Percentiles rank a stretch among this genome's conserved stretches.
phyloP scores from a whole-genome alignment of 176 grass and related monocot species.

The Oryza meyeriana region DNA sequence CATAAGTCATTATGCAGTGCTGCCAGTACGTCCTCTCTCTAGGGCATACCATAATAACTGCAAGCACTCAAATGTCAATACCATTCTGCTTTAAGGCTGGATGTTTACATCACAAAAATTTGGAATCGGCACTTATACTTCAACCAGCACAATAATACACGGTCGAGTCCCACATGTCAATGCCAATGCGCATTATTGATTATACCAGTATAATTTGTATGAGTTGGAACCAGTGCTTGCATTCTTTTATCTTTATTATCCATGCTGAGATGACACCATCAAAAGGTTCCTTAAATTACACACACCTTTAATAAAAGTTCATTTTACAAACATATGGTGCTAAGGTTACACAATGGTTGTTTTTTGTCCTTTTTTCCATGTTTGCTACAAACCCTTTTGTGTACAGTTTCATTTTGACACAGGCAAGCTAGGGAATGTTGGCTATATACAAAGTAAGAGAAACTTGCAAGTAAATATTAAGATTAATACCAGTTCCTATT shows the following conservation, averaged over 20 bases:
- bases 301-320: background rate
- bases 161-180: constrained; percentile 34
- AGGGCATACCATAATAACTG: constrained; percentile 58
- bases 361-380: background rate
- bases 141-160: constrained; percentile 37
- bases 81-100: constrained; percentile 32
- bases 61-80: constrained; percentile 26
- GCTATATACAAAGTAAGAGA: constrained; percentile 31
- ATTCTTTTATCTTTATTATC: background rate
- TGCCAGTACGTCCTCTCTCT: constrained; percentile 41
- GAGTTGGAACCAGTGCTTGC: constrained; percentile 7
- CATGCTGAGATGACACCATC: constrained; percentile 14
- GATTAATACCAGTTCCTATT: constrained; percentile 22
- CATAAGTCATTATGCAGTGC: constrained; percentile 33
- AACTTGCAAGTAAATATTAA: constrained; percentile 23
- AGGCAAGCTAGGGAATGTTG: constrained; percentile 6
- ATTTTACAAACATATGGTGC: constrained; percentile 17
- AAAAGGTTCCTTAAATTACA: constrained; percentile 12
- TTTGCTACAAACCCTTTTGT: constrained; percentile 5
- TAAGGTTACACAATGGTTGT: constrained; percentile 4
- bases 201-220: constrained; percentile 13
- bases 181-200: constrained; percentile 29
- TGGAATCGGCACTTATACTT: constrained; percentile 18
- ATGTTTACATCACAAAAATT: constrained; percentile 22
- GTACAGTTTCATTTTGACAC: constrained; percentile 26